These are phyloP conservation scores for Phytophthora hybrid DNA, from an alignment of 352 stramenopile species.

Conservation along the genomic window DNA sequence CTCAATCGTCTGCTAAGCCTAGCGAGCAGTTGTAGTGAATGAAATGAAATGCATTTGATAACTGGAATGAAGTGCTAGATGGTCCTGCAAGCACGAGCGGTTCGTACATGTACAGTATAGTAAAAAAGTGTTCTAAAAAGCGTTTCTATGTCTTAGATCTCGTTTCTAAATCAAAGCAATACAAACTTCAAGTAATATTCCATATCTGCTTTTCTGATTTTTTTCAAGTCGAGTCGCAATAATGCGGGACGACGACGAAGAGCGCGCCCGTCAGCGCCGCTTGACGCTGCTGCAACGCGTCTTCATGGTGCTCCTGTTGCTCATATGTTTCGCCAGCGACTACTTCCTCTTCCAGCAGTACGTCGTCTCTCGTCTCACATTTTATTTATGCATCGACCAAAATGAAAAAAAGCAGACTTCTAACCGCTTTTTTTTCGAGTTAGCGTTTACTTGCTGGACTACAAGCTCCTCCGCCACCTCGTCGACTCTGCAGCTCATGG, in stretches of 20 bases:
- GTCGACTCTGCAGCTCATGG: slow-evolving; percentile 73
- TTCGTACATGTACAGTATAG: too few relatives aligned
- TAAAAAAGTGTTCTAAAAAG: not conserved
- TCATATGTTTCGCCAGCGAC: slow-evolving; percentile 63
- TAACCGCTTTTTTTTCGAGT: slow-evolving; percentile 6
- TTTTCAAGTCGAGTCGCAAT: slow-evolving; percentile 4
- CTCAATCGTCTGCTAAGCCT: not conserved
- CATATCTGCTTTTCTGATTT: slow-evolving; percentile 12
- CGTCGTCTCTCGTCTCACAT: slow-evolving; percentile 17
- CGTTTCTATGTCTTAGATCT: not conserved
- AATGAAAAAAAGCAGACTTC: slow-evolving; percentile 8
- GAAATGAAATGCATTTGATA: not conserved
- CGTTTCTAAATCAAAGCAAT: not conserved
- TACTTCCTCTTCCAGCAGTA: slow-evolving; percentile 68
- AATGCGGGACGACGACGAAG: slow-evolving; percentile 21
- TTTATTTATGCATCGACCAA: not conserved
- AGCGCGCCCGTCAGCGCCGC: slow-evolving; percentile 6
- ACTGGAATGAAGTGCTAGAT: not conserved
- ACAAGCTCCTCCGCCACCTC: slow-evolving; percentile 60
- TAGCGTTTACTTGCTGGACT: slow-evolving; percentile 42
- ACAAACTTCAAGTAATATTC: not conserved
- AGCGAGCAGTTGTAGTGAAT: not conserved
- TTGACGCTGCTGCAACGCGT: slow-evolving; percentile 35
- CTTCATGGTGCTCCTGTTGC: slow-evolving; percentile 56
- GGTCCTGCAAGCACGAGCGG: too few relatives aligned